phyloP scores from a whole-genome alignment of 441 rosid genomes.

The Bocquillonia castaneifolia region DNA sequence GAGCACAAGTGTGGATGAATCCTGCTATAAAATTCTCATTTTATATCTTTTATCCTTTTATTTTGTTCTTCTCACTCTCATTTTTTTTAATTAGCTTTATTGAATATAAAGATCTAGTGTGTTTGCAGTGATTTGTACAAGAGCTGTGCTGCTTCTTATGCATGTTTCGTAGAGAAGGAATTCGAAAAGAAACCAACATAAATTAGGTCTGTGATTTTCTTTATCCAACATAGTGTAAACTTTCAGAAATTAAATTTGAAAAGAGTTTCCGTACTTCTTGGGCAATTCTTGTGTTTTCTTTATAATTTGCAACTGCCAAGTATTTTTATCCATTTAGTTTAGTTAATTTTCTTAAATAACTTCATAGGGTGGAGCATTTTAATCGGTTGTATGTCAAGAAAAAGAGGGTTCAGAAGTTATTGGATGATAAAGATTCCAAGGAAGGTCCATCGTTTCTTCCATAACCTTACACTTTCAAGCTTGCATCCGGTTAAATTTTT shows the following conservation, averaged over 20 bases:
- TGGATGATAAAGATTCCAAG: constrained; percentile 60
- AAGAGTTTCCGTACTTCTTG: constrained; percentile 62
- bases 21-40: constrained; percentile 66
- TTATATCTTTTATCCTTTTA: not conserved
- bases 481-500: constrained; percentile 26
- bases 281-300: constrained; percentile 32
- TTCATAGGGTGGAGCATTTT: constrained; percentile 62
- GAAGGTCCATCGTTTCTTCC: constrained; percentile 74
- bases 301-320: not conserved
- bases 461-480: constrained; percentile 71
- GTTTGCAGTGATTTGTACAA: constrained; percentile 8
- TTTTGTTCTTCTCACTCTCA: not conserved
- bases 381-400: constrained; percentile 55
- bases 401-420: constrained; percentile 54
- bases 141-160: constrained; percentile 70
- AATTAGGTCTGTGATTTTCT: constrained; percentile 68
- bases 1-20: too few relatives aligned
- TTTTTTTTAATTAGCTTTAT: not conserved
- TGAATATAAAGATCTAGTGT: not conserved
- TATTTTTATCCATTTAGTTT: not conserved
- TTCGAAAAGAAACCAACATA: constrained; percentile 63
- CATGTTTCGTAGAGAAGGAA: constrained; percentile 61
- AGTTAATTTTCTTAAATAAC: not conserved
- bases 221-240: constrained; percentile 63
- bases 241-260: constrained; percentile 44